These are phyloP conservation scores for Hsuehochloa calcarea DNA, from an alignment of 176 grass and related monocot species.

Conservation along the genomic window DNA sequence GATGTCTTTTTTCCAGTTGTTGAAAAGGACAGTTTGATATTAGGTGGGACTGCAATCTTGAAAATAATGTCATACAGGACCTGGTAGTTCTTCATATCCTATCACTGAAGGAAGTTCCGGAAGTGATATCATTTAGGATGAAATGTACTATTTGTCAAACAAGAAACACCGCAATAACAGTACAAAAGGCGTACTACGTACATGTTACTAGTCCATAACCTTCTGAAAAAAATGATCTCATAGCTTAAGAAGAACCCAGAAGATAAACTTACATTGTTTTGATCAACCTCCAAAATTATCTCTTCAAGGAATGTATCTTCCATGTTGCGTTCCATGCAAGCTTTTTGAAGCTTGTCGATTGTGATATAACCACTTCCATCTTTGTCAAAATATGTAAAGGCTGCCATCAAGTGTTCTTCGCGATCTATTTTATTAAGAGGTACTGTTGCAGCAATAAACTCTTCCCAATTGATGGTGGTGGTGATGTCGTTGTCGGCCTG, in stretches of 20 bases:
- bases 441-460: conserved; percentile 67
- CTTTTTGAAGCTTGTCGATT: conserved; percentile 52
- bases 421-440: conserved; percentile 59
- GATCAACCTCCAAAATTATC: conserved; percentile 52
- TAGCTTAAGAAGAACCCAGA: neutral
- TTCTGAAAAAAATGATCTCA: neutral
- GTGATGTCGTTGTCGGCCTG: conserved; percentile 54
- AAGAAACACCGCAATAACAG: neutral
- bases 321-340: conserved; percentile 45
- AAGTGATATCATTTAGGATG: neutral
- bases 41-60: neutral
- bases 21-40: neutral
- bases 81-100: neutral
- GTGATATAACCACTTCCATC: conserved; percentile 68
- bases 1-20: neutral
- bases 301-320: conserved; percentile 51
- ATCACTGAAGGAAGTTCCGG: neutral
- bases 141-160: neutral
- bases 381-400: conserved; percentile 72
- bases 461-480: conserved; percentile 51
- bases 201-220: conserved; percentile 9
- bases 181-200: neutral
- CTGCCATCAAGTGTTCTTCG: conserved; percentile 54
- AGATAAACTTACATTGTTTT: conserved; percentile 59
- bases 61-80: neutral